A percentile compares a stretch with the other conserved stretches of the same genome.
These are phyloP conservation scores for Syzygium aqueum DNA, from an alignment of 345 rosid genomes.

Conservation along the genomic window DNA sequence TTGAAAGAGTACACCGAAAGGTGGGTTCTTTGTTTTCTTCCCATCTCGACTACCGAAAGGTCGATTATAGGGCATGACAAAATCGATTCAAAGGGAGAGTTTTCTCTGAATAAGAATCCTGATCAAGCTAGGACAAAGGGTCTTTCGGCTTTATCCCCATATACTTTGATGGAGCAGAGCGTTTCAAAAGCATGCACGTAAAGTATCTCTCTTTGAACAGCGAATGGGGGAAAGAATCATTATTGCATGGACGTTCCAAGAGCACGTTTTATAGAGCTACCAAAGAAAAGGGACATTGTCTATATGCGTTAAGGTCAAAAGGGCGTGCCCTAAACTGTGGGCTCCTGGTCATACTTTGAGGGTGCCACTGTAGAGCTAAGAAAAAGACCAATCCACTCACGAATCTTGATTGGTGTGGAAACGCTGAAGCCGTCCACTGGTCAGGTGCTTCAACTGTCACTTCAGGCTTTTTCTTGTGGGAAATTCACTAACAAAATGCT, in stretches of 20 bases:
- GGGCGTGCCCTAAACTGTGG: background rate
- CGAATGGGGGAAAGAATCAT: background rate
- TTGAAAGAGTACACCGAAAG: conserved; percentile 6
- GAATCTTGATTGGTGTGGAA: background rate
- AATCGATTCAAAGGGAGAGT: background rate
- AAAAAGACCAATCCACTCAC: background rate
- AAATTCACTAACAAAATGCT: background rate
- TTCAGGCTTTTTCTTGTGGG: background rate
- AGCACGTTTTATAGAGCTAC: background rate
- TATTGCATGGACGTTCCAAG: background rate
- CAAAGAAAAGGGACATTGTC: background rate
- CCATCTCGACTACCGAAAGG: background rate
- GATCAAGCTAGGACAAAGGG: background rate
- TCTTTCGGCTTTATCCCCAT: background rate
- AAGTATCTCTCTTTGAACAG: background rate
- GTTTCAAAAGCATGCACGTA: background rate
- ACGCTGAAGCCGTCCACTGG: background rate
- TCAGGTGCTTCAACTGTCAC: background rate
- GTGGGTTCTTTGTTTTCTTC: background rate
- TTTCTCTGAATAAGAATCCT: background rate
- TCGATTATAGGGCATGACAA: background rate
- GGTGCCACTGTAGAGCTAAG: background rate
- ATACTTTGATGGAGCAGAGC: background rate
- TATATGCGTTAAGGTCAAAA: background rate
- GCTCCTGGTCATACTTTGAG: background rate